Conservation (phyloP, 2,329 filamentous ascomycete species). For the Cryphonectria carpinicola region DNA sequence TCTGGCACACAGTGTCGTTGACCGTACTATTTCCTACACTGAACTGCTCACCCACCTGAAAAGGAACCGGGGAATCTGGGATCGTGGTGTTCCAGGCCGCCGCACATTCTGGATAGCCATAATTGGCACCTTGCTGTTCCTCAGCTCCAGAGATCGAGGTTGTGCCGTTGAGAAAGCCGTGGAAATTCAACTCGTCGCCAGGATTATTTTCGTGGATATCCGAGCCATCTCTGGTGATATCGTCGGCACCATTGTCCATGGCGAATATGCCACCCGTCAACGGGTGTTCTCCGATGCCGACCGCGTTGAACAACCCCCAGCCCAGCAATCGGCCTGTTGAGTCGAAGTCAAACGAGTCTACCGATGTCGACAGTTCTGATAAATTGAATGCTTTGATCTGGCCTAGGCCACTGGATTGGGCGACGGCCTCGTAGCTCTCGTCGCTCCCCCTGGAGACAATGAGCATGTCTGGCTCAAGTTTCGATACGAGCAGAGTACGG, state of each 20-base stretch:
- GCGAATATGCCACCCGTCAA: constrained; percentile 55
- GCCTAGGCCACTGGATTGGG: constrained; percentile 56
- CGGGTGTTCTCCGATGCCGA: constrained; percentile 69
- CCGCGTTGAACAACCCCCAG: constrained; percentile 75
- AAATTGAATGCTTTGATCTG: constrained; percentile 60
- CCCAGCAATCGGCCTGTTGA: constrained; percentile 55
- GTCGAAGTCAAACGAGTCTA: constrained; percentile 49
- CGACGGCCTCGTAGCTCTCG: constrained; percentile 56
- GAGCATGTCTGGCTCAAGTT: constrained; percentile 54
- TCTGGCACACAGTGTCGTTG: constrained; percentile 50
- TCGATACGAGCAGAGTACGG: constrained; percentile 63
- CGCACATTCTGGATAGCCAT: constrained; percentile 53
- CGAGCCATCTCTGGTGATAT: constrained; percentile 59
- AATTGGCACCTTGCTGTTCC: constrained; percentile 47
- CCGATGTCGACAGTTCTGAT: constrained; percentile 34
- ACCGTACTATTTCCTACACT: constrained; percentile 40
- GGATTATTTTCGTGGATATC: constrained; percentile 72
- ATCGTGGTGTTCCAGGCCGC: constrained; percentile 63
- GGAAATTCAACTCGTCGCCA: constrained; percentile 74
- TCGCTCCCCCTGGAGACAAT: constrained; percentile 66
- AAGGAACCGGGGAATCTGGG: constrained; percentile 43
- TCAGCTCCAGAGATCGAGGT: constrained; percentile 48
- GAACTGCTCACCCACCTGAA: constrained; percentile 56
- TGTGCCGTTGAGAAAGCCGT: constrained; percentile 50
- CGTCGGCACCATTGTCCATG: constrained; percentile 74